These are phyloP conservation scores for Streptanthus diversifolius DNA, from an alignment of 345 rosid genomes.

Conservation along the genomic window DNA sequence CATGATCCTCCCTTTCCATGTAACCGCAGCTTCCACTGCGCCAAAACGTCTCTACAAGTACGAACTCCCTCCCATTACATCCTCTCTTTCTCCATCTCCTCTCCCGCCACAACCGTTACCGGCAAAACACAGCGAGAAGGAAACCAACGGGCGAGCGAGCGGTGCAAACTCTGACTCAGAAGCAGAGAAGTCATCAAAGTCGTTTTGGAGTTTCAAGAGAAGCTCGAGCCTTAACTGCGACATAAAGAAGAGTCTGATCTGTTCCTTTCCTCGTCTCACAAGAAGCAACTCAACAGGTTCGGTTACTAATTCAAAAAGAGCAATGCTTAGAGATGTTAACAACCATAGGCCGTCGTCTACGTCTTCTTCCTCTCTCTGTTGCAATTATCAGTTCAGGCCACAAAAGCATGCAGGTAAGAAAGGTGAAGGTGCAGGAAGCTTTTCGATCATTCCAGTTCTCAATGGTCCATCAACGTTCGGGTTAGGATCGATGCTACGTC, in stretches of 20 bases:
- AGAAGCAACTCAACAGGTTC: conserved; percentile 79
- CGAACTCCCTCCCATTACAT: conserved; percentile 30
- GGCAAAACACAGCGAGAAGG: conserved; percentile 24
- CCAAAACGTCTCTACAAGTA: conserved; percentile 30
- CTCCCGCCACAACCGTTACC: conserved; percentile 25
- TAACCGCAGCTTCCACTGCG: not conserved
- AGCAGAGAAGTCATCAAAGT: conserved; percentile 46
- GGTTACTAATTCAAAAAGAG: conserved; percentile 36
- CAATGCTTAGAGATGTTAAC: conserved; percentile 35
- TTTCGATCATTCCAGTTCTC: conserved; percentile 50
- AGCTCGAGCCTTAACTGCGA: conserved; percentile 63
- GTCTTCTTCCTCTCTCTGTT: conserved; percentile 19
- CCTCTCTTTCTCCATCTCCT: conserved; percentile 48
- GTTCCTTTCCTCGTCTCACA: conserved; percentile 54
- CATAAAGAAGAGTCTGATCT: conserved; percentile 48
- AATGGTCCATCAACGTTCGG: conserved; percentile 46
- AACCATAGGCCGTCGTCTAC: conserved; percentile 35
- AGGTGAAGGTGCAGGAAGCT: conserved; percentile 41
- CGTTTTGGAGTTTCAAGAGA: conserved; percentile 82
- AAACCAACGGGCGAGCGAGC: conserved; percentile 14
- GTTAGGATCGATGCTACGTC: conserved; percentile 28
- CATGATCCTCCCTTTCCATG: conserved; percentile 53
- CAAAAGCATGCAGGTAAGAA: conserved; percentile 45
- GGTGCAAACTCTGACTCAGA: conserved; percentile 32
- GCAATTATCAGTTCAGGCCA: conserved; percentile 39